Conservation (phyloP, 768 basidiomycete species). For the Russula sp. region DNA sequence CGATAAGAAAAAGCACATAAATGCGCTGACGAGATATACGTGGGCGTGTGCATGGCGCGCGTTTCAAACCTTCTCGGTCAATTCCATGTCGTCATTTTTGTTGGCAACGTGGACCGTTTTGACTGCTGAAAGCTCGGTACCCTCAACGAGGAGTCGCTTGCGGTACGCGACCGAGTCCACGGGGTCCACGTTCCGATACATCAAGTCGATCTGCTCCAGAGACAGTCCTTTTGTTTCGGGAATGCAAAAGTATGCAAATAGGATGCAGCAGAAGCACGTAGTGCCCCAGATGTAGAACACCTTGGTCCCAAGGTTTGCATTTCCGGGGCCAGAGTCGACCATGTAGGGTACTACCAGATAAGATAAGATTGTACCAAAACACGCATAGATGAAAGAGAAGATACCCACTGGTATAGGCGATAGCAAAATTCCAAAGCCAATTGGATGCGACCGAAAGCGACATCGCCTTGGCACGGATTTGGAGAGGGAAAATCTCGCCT, state of each 20-base stretch:
- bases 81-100: background rate
- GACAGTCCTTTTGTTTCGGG: constrained; percentile 81
- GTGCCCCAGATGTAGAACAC: constrained; percentile 85
- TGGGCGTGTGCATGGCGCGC: background rate
- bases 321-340: constrained; percentile 37
- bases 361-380: background rate
- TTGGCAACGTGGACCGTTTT: no score
- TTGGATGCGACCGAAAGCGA: constrained; percentile 67
- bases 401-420: constrained; percentile 31
- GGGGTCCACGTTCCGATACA: constrained; percentile 63
- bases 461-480: constrained; percentile 77
- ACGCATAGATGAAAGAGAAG: background rate
- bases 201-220: constrained; percentile 76
- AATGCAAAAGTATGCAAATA: constrained; percentile 77
- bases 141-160: constrained; percentile 23
- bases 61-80: constrained; percentile 12
- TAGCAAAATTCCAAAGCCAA: constrained; percentile 78
- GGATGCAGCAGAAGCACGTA: constrained; percentile 58
- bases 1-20: background rate
- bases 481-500: constrained; percentile 79
- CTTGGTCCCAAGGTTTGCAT: constrained; percentile 54
- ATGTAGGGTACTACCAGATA: constrained; percentile 38
- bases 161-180: constrained; percentile 37
- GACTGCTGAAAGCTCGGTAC: background rate
- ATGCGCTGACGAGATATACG: background rate